A percentile compares a stretch with the other conserved stretches of the same genome.
phyloP scores from a whole-genome alignment of 441 rosid species.

The Populus hybrid region DNA sequence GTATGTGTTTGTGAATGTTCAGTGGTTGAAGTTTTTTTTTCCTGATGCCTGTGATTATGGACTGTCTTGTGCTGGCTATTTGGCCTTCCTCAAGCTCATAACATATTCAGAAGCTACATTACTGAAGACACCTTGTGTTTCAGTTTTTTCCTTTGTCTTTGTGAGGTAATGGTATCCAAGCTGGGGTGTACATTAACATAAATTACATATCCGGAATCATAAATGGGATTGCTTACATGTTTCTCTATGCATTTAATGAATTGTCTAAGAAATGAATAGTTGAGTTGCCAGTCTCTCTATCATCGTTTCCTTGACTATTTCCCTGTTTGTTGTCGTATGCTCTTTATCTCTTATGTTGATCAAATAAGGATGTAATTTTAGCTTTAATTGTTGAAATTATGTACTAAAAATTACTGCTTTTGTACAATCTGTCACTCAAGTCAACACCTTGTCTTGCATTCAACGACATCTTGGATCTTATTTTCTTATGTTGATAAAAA shows the following conservation, averaged over 20 bases:
- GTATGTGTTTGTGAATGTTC: background rate
- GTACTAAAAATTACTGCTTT: too few species aligned
- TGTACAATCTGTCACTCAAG: too few species aligned
- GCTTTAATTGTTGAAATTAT: too few species aligned
- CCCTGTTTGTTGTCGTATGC: background rate
- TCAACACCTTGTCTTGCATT: too few species aligned
- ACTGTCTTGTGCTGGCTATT: constrained; percentile 39
- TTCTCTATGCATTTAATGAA: too few species aligned
- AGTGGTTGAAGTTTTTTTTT: background rate
- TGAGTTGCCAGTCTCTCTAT: too few species aligned
- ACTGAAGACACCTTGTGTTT: constrained; percentile 16
- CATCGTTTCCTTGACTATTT: background rate
- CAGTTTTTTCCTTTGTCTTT: constrained; percentile 12
- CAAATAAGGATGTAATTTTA: too few species aligned
- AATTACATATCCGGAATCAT: too few species aligned
- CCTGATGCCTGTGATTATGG: constrained; percentile 29
- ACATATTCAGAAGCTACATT: constrained; percentile 49
- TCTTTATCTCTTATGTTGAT: background rate
- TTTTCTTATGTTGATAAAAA: too few species aligned
- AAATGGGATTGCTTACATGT: too few species aligned
- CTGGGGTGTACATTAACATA: constrained; percentile 25
- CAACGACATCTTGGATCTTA: too few species aligned
- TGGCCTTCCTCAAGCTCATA: constrained; percentile 33
- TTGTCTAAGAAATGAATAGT: too few species aligned
- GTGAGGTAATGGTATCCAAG: constrained; percentile 21